Percentiles rank a stretch among this genome's conserved stretches.
Evolutionary conservation across 1,284 basidiomycete genomes (phyloP).

Genomic region (Fomes fomentarius): DNA sequence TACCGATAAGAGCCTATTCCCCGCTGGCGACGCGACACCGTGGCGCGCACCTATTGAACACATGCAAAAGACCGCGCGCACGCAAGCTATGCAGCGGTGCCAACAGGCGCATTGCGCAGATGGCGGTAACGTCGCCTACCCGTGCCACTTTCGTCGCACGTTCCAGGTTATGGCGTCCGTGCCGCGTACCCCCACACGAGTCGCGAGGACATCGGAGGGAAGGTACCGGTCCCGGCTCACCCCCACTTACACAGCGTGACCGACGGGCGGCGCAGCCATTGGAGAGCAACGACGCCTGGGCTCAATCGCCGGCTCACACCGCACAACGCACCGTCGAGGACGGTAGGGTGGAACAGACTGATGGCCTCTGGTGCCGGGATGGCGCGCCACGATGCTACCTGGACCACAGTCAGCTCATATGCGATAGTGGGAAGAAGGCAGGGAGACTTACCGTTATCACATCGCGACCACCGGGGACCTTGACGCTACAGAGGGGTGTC

Average conservation of each 20-base stretch:
- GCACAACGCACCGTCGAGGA: not conserved
- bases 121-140: conserved; percentile 1
- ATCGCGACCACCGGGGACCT: not conserved
- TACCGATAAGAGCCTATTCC: not conserved
- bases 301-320: not conserved
- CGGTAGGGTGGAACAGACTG: not conserved
- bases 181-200: not conserved
- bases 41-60: not conserved
- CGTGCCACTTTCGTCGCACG: not conserved
- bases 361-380: not conserved
- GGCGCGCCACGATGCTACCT: not conserved
- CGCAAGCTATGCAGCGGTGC: not conserved
- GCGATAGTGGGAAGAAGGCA: not conserved
- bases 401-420: not conserved
- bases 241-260: not conserved
- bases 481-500: not conserved
- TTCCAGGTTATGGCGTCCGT: conserved; percentile 1
- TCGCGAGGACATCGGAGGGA: not conserved
- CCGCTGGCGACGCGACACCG: conserved; percentile 1
- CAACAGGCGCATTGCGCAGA: too few species aligned
- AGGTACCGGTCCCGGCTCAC: not conserved
- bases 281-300: conserved; percentile 2
- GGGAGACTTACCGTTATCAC: not conserved
- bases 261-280: not conserved
- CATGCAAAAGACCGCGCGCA: not conserved